Evolutionary conservation across 495 filamentous ascomycete species (phyloP).

Genomic region (Neurospora sp.): DNA sequence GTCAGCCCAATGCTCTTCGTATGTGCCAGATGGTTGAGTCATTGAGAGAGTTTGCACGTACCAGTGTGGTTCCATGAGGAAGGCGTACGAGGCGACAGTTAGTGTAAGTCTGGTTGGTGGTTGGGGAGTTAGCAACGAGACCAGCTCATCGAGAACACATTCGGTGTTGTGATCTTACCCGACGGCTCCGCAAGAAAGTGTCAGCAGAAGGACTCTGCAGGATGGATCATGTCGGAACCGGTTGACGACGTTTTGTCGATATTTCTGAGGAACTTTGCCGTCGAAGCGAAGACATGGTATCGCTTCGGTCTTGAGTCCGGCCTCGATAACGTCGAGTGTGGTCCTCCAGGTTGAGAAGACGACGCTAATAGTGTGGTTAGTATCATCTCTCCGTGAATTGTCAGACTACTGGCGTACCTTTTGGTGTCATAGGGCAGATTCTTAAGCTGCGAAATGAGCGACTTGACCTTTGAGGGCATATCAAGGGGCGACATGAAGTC

Average conservation of each 20-base stretch:
- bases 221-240: constrained; percentile 20
- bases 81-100: constrained; percentile 28
- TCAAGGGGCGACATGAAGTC: not conserved
- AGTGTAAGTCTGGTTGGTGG: constrained; percentile 21
- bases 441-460: constrained; percentile 13
- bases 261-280: constrained; percentile 28
- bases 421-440: constrained; percentile 11
- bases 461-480: constrained; percentile 19
- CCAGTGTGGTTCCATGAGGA: constrained; percentile 34
- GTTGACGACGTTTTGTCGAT: constrained; percentile 24
- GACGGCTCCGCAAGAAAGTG: constrained; percentile 33
- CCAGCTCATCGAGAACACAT: not conserved
- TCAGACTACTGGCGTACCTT: constrained; percentile 7
- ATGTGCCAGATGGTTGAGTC: not conserved
- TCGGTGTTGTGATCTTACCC: constrained; percentile 16
- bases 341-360: constrained; percentile 38
- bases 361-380: constrained; percentile 14
- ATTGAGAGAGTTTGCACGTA: not conserved
- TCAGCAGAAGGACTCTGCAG: constrained; percentile 25
- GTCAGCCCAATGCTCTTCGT: not conserved
- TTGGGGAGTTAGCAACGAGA: not conserved
- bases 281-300: constrained; percentile 31
- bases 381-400: not conserved
- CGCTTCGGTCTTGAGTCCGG: constrained; percentile 19
- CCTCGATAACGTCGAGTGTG: constrained; percentile 32